Conservation (phyloP, 2,329 filamentous ascomycete genomes). For the Cladophialophora carrionii region DNA sequence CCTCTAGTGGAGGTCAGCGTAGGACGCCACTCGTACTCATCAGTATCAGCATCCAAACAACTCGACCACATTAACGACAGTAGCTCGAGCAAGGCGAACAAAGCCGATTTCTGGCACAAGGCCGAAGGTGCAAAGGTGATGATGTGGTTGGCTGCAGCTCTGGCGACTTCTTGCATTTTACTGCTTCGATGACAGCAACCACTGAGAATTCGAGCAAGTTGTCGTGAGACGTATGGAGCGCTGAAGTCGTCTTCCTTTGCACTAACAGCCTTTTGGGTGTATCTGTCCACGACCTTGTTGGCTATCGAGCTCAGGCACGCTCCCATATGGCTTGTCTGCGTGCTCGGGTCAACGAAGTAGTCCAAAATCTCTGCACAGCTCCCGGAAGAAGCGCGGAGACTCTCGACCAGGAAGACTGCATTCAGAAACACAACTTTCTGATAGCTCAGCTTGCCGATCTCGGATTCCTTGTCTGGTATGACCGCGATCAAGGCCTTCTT, state of each 20-base stretch:
- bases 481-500: conserved; percentile 76
- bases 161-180: conserved; percentile 85
- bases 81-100: conserved; percentile 91
- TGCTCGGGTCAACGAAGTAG: conserved; percentile 94
- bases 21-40: conserved; percentile 86
- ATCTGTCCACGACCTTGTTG: conserved; percentile 74
- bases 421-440: conserved; percentile 91
- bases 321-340: conserved; percentile 63
- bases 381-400: conserved; percentile 79
- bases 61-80: conserved; percentile 93
- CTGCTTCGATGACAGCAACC: conserved; percentile 92
- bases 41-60: conserved; percentile 90
- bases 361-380: conserved; percentile 87
- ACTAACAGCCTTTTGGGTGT: conserved; percentile 73
- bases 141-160: conserved; percentile 80
- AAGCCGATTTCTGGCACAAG: conserved; percentile 82
- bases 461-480: conserved; percentile 73
- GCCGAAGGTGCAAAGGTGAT: conserved; percentile 83
- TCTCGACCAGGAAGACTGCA: conserved; percentile 86
- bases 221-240: conserved; percentile 85
- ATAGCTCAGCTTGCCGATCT: conserved; percentile 83
- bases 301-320: conserved; percentile 66
- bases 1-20: conserved; percentile 77
- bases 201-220: conserved; percentile 80
- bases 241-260: conserved; percentile 77